Conservation (phyloP, 345 rosid species). For the Gossypioides kirkii region DNA sequence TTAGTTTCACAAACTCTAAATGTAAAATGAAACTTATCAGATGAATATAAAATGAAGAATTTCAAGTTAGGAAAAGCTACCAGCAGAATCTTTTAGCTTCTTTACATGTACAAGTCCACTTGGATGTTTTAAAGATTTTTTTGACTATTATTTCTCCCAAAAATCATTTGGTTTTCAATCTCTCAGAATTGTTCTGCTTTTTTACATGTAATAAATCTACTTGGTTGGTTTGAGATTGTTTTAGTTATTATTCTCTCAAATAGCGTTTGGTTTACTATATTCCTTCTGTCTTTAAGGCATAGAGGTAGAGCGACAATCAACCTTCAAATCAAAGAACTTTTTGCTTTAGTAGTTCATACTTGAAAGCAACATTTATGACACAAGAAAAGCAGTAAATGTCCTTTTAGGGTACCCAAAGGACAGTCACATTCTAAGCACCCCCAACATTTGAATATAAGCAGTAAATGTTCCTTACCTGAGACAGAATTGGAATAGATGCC, state of each 20-base stretch:
- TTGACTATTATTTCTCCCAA: not conserved
- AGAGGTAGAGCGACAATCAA: not conserved
- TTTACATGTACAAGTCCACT: not conserved
- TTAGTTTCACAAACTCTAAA: not conserved
- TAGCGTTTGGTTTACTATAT: not conserved
- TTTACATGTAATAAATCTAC: not conserved
- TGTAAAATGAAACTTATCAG: not conserved
- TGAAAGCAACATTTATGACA: not conserved
- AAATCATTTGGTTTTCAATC: not conserved
- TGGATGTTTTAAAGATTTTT: not conserved
- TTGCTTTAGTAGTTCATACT: not conserved
- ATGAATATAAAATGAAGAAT: not conserved
- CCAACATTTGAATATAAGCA: not conserved
- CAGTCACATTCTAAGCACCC: not conserved
- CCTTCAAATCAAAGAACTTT: not conserved
- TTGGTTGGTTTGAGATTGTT: not conserved
- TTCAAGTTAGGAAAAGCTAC: not conserved
- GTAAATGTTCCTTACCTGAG: constrained; percentile 61
- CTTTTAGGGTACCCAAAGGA: not conserved
- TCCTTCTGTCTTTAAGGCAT: not conserved
- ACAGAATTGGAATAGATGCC: constrained; percentile 80
- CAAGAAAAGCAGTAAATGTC: not conserved
- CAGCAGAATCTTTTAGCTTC: not conserved
- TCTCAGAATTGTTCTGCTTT: not conserved
- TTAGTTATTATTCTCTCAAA: constrained; percentile 1